Base-by-base conservation (phyloP, 495 filamentous ascomycete genomes). In the Aspergillus campestris region DNA sequence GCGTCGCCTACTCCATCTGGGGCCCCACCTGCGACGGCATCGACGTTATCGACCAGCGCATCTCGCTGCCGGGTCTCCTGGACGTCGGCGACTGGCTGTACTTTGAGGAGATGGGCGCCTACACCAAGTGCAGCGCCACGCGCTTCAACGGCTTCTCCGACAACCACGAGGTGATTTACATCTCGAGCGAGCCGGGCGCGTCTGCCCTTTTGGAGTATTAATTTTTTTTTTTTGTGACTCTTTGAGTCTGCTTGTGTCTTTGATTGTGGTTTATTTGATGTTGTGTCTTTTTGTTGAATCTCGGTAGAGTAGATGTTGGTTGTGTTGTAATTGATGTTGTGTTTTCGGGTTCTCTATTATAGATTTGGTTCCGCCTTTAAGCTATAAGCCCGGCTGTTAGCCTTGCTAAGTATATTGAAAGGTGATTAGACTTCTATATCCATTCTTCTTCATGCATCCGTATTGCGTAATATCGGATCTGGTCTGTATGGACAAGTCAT, bases 81-180 rank as follows among this genome's bases (percentile, higher is more conserved):
- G 81, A 95, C 58, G 84, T 90, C 10, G 90, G 91, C 29, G 92
- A 99, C 62, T 99, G 92, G 92, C 73, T 99, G 12, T 97, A 92
- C 65, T 99, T 97, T 59, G 87, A 94, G 70, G 80, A 95, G 32
- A 99, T 99, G 92, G 92, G 92, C 41, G 92, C 92, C 42, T 99
- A 99, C 64, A 95, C 92, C 55, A 90, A 83, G 73, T 95, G 89
- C 73, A 96, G 89, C 34, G 90, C 92, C 51, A 97, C 92, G 44
- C 80, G 81, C 45, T 99, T 99, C 86, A 99, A 99, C 58, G 92
- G 92, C n/a, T 97, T 96, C 69, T 84, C 81, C 38, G 84, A 97
- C 64, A 78, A 81, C 54, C 91, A 97, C 57, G 84, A 95, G 55
- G 84, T 92, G 51, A 81, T 96, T 56, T 97, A 96, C 60, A 82